phyloP scores from a whole-genome alignment of 768 basidiomycete species.

The Cubamyces lactineus region DNA sequence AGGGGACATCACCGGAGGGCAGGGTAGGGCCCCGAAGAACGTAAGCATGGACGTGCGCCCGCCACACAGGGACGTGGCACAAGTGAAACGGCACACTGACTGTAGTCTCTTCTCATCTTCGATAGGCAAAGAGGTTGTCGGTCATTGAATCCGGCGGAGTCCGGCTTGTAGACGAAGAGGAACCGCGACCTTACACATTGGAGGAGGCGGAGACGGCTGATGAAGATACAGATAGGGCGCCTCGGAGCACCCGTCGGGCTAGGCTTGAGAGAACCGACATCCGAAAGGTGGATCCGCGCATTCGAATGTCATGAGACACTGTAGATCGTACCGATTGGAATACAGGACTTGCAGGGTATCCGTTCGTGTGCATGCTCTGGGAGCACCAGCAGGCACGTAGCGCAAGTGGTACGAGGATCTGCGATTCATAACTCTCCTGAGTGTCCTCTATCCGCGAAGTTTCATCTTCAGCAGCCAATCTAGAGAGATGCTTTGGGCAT shows the following conservation, averaged over 20 bases:
- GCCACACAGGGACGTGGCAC: neutral
- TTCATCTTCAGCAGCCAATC: too few relatives aligned
- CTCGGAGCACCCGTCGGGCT: too few relatives aligned
- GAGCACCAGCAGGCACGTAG: neutral
- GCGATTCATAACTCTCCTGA: neutral
- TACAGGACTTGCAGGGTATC: neutral
- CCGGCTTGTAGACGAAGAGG: too few relatives aligned
- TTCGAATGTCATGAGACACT: neutral
- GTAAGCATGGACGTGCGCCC: conserved; percentile 11
- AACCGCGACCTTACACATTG: too few relatives aligned
- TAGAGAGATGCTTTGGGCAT: too few relatives aligned
- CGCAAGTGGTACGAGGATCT: neutral
- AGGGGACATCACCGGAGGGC: conserved; percentile 21
- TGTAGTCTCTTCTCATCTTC: neutral
- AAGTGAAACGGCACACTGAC: neutral
- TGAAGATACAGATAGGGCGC: too few relatives aligned
- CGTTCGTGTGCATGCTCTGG: neutral
- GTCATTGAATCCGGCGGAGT: too few relatives aligned
- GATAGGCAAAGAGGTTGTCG: neutral
- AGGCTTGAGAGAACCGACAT: neutral
- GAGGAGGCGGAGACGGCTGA: too few relatives aligned
- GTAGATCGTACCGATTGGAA: neutral
- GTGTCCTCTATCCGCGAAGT: too few relatives aligned
- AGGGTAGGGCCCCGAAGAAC: conserved; percentile 14
- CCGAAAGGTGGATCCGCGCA: neutral